Evolutionary conservation across 768 basidiomycete genomes (phyloP).

Genomic region (Lactarius akahatsu): DNA sequence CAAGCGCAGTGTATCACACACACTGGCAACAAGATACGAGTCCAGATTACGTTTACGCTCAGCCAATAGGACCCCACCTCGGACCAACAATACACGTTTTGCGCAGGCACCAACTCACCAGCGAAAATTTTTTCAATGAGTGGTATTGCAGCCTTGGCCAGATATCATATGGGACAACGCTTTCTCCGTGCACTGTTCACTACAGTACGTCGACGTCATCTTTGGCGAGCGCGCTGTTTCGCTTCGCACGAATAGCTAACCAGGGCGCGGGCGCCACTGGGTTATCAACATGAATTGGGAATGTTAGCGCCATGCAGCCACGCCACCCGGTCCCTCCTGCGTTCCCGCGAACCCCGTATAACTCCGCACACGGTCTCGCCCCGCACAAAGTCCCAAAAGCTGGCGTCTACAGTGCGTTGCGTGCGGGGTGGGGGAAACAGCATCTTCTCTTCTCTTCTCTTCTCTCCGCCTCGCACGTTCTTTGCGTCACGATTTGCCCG

Average conservation of each 20-base stretch:
- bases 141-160: too few species aligned
- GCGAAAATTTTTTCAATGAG: not conserved
- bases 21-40: not conserved
- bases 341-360: not conserved
- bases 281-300: not conserved
- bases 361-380: not conserved
- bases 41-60: not conserved
- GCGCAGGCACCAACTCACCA: not conserved
- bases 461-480: not conserved
- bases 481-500: not conserved
- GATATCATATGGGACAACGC: not conserved
- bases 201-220: conserved; percentile 5
- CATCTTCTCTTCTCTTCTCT: not conserved
- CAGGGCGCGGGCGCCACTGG: not conserved
- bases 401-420: not conserved
- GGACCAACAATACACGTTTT: not conserved
- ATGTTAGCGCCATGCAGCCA: not conserved
- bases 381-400: conserved; percentile 1
- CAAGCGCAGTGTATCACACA: not conserved
- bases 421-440: not conserved
- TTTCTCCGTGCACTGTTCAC: not conserved
- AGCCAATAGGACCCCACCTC: not conserved
- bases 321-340: not conserved
- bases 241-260: not conserved
- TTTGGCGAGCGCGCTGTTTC: not conserved